These are phyloP conservation scores for Penicillium sp. DNA, from an alignment of 2,329 filamentous ascomycete species.

Conservation along the genomic window DNA sequence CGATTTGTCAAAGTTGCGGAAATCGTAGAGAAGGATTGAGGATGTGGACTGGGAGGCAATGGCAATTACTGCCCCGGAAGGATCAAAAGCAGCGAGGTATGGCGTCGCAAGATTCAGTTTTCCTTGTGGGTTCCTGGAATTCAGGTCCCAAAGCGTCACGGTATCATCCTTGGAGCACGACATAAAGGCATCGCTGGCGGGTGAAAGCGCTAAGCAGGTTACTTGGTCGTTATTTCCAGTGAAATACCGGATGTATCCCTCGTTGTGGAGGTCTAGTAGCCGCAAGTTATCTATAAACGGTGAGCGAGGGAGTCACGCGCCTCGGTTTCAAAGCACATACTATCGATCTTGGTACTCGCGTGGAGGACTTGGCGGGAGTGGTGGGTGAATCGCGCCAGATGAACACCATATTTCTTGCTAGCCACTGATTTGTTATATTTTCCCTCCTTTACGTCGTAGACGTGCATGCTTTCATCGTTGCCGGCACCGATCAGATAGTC, in stretches of 20 bases:
- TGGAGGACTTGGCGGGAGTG: constrained; percentile 88
- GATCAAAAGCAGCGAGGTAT: constrained; percentile 84
- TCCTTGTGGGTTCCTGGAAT: constrained; percentile 74
- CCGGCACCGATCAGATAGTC: constrained; percentile 87
- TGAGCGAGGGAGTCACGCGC: constrained; percentile 3
- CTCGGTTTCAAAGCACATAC: constrained; percentile 44
- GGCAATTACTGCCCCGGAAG: constrained; percentile 86
- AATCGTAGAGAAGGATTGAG: constrained; percentile 82
- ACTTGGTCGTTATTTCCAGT: constrained; percentile 82
- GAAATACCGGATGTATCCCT: constrained; percentile 95
- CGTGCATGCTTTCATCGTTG: constrained; percentile 90
- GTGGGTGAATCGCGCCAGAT: constrained; percentile 91
- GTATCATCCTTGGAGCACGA: constrained; percentile 90
- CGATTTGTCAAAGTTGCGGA: constrained; percentile 86
- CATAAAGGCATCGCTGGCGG: constrained; percentile 83
- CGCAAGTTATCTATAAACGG: constrained; percentile 62
- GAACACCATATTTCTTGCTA: constrained; percentile 95
- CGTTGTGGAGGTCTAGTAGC: constrained; percentile 85
- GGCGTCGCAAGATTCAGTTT: constrained; percentile 75
- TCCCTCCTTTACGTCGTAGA: constrained; percentile 90
- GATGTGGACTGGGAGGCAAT: constrained; percentile 78
- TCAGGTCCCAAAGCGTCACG: constrained; percentile 83
- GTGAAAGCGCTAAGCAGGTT: constrained; percentile 77
- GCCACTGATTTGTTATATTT: constrained; percentile 83
- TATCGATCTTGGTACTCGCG: constrained; percentile 90